Conservation (phyloP, 148 eudicot genomes). For the Persicaria tinctoria region DNA sequence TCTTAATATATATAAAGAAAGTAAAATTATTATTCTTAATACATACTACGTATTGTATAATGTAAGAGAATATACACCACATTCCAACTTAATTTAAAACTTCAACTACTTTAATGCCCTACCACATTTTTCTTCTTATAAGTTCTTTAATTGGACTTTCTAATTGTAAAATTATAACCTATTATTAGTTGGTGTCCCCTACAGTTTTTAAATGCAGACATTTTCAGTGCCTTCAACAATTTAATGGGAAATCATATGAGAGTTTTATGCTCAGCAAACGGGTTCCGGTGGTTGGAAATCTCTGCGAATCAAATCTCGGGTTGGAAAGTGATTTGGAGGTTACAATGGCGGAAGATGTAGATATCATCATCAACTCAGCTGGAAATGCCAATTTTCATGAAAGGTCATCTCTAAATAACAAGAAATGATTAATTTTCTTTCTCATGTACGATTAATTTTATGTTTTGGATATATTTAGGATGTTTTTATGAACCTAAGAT, state of each 20-base stretch:
- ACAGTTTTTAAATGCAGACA: constrained; percentile 67
- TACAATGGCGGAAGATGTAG: constrained; percentile 60
- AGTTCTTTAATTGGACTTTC: too few relatives aligned
- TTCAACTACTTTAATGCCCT: too few relatives aligned
- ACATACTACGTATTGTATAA: too few relatives aligned
- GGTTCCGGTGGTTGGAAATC: constrained; percentile 83
- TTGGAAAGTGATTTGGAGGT: constrained; percentile 37
- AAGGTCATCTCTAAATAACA: constrained; percentile 36
- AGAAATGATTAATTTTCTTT: too few relatives aligned
- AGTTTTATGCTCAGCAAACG: constrained; percentile 87
- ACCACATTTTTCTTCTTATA: too few relatives aligned
- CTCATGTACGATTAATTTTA: not conserved
- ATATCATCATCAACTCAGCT: constrained; percentile 85
- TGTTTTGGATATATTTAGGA: not conserved
- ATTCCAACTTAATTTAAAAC: too few relatives aligned
- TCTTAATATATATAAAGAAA: too few relatives aligned
- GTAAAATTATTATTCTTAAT: too few relatives aligned
- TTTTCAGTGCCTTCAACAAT: constrained; percentile 75
- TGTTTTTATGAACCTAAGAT: not conserved
- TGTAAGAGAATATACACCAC: too few relatives aligned
- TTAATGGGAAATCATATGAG: constrained; percentile 75
- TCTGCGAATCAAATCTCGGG: constrained; percentile 73
- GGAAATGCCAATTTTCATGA: constrained; percentile 96
- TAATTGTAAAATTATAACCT: too few relatives aligned
- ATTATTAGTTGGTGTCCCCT: not conserved